Evolutionary conservation across 345 rosid genomes (phyloP).

Genomic region (Nasturtium officinale): DNA sequence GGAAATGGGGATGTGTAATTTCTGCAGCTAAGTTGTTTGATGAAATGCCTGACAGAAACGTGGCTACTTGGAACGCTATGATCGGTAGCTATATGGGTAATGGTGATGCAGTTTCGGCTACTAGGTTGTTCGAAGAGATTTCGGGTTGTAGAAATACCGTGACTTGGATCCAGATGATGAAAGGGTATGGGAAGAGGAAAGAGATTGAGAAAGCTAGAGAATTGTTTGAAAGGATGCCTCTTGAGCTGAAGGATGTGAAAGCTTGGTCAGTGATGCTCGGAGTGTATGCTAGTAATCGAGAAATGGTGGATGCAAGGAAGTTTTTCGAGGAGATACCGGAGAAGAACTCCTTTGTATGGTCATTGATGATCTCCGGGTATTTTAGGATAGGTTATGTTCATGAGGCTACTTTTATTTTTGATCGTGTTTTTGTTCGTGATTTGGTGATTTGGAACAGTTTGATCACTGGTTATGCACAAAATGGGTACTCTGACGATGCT

Average conservation of each 20-base stretch:
- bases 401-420: constrained; percentile 58
- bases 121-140: constrained; percentile 53
- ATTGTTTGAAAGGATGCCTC: constrained; percentile 62
- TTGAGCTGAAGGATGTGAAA: constrained; percentile 57
- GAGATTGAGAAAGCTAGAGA: constrained; percentile 57
- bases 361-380: constrained; percentile 79
- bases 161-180: constrained; percentile 77
- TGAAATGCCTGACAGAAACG: constrained; percentile 63
- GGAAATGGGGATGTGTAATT: constrained; percentile 41
- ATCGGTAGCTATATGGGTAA: constrained; percentile 59
- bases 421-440: constrained; percentile 51
- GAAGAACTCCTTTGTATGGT: constrained; percentile 73
- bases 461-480: constrained; percentile 69
- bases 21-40: constrained; percentile 66
- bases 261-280: constrained; percentile 82
- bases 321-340: constrained; percentile 66
- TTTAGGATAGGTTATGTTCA: constrained; percentile 57
- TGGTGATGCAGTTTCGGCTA: constrained; percentile 51
- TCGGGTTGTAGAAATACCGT: constrained; percentile 45
- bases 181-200: constrained; percentile 59
- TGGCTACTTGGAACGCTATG: constrained; percentile 75
- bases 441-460: constrained; percentile 73
- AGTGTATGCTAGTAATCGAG: constrained; percentile 57
- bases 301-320: constrained; percentile 57
- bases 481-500: constrained; percentile 60